Base-by-base conservation (phyloP, 139 green algal genomes). In the Limnomonas spitsbergensis region DNA sequence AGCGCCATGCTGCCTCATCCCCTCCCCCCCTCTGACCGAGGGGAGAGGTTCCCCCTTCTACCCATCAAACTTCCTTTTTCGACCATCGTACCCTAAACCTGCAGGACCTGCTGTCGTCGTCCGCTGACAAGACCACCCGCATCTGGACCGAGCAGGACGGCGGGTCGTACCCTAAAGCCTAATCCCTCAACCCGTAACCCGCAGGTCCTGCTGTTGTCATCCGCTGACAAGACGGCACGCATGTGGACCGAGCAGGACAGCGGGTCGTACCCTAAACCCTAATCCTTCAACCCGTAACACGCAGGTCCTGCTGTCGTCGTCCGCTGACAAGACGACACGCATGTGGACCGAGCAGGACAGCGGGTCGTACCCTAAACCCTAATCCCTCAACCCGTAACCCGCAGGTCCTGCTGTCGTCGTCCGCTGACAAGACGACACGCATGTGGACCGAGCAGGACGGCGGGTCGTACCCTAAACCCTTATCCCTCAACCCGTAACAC, bases 151-250 rank as follows among this genome's bases (percentile, higher is more conserved):
- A 3, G 6, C 69, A 39, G 0, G n/a, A n/a, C n/a, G 77, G 38
- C 34, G 86, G 73, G 29, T 76, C 29, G 31, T 87, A 81, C 61
- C 73, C 69, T n/a, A n/a, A n/a, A n/a, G n/a, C n/a, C n/a, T n/a
- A n/a, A n/a, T n/a, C n/a, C n/a, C n/a, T n/a, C n/a, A n/a, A n/a
- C n/a, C n/a, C n/a, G n/a, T n/a, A n/a, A n/a, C n/a, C n/a, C n/a
- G n/a, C n/a, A 69, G 14, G 39, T 94, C 26, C 74, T 98, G 34
- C 70, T 95, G 31, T 90, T 84, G 2, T 83, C 73, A 69, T 94
- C 88, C 20, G 87, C 88, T 0, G 95, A 99, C 88, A 90, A 92
- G 42, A 93, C 91, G 0, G 83, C 88, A 29, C 82, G 90, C 47
- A 80, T 95, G 26, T 96, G 91, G 95, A 83, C 81, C 34, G 81